A percentile compares a stretch with the other conserved stretches of the same genome.
These are phyloP conservation scores for Rhodotorula graminis DNA, from an alignment of 768 basidiomycete species.

Conservation along the genomic window DNA sequence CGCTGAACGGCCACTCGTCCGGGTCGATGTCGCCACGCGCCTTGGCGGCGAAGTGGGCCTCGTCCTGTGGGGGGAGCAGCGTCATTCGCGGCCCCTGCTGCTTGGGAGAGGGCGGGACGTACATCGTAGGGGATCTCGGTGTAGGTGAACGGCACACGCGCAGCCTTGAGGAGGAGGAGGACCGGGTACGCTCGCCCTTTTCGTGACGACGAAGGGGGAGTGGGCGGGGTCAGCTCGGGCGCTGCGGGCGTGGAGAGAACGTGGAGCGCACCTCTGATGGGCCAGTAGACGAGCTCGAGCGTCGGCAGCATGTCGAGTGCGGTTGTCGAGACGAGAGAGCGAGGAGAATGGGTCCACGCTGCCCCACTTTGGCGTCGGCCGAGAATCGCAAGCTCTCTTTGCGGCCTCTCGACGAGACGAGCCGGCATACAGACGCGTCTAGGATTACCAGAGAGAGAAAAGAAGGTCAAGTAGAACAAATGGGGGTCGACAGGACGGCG, in stretches of 20 bases:
- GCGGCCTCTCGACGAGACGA: no score
- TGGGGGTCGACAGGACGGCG: neutral
- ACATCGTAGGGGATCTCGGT: neutral
- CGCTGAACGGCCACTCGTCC: neutral
- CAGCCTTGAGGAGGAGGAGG: neutral
- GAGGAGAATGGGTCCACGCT: no score
- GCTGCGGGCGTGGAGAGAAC: neutral
- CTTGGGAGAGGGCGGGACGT: neutral
- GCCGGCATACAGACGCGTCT: neutral
- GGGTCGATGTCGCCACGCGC: neutral
- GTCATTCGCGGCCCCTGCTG: neutral
- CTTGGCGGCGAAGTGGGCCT: neutral
- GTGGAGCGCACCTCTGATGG: neutral
- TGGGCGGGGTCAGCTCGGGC: neutral
- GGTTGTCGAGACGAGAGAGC: neutral
- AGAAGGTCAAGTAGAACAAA: neutral
- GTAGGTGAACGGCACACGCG: neutral
- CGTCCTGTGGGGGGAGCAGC: neutral
- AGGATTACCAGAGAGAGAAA: neutral
- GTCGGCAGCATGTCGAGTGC: neutral
- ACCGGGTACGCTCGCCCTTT: neutral
- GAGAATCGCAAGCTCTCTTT: no score
- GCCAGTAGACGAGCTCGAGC: neutral
- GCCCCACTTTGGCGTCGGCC: neutral
- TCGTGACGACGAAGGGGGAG: no score